Evolutionary conservation across 2,329 filamentous ascomycete genomes (phyloP).

Genomic region (Trichoderma atroviride): DNA sequence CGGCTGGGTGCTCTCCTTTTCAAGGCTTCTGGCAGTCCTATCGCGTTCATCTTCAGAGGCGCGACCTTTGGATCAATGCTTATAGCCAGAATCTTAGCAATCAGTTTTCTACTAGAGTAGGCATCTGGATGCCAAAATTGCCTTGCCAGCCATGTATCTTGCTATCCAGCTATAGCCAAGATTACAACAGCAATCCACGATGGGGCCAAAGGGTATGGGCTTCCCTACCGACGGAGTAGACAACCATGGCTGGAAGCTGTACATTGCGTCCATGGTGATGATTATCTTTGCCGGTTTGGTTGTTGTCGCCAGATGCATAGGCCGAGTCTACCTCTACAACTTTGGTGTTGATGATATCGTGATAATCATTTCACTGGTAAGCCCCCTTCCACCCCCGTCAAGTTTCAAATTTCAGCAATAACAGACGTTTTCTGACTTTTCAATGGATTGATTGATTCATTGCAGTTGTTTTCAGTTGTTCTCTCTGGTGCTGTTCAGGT

Average conservation of each 20-base stretch:
- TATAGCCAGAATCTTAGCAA: background rate
- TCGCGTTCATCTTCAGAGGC: background rate
- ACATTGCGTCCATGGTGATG: constrained; percentile 40
- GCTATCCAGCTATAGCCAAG: background rate
- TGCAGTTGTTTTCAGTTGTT: constrained; percentile 11
- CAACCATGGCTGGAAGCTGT: constrained; percentile 41
- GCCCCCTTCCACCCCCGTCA: background rate
- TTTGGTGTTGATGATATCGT: constrained; percentile 45
- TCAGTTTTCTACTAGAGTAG: background rate
- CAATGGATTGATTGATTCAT: background rate
- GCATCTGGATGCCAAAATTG: background rate
- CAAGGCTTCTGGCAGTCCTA: background rate
- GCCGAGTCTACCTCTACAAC: constrained; percentile 39
- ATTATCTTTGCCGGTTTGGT: constrained; percentile 42
- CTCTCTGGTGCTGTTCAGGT: constrained; percentile 26
- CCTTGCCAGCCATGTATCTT: background rate
- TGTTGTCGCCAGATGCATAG: constrained; percentile 40
- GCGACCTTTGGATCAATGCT: background rate
- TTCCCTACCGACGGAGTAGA: constrained; percentile 39
- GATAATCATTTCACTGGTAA: constrained; percentile 42
- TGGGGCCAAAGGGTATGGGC: constrained; percentile 31
- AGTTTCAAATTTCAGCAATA: too few species aligned
- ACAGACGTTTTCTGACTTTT: background rate
- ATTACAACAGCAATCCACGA: background rate
- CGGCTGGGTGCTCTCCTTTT: background rate